Conservation (phyloP, 345 rosid genomes). For the Gossypium longicalyx region DNA sequence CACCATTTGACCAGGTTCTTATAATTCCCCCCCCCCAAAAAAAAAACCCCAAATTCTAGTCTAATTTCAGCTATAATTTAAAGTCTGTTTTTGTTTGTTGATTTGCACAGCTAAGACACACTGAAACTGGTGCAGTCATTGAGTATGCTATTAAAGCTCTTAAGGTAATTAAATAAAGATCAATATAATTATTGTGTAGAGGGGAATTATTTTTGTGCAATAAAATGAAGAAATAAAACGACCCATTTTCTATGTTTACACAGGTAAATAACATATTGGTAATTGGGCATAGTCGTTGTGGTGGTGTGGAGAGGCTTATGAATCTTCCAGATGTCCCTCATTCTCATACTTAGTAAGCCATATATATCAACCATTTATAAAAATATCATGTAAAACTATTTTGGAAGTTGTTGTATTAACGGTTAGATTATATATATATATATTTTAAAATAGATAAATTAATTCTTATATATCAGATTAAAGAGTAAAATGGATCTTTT, state of each 20-base stretch:
- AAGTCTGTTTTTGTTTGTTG: neutral
- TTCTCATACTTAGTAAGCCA: neutral
- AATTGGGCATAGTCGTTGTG: slow-evolving; percentile 87
- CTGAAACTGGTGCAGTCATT: slow-evolving; percentile 71
- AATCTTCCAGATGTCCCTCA: slow-evolving; percentile 50
- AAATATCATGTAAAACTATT: neutral
- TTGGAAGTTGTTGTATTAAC: neutral
- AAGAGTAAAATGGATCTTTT: neutral
- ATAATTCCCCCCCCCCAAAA: neutral
- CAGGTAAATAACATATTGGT: slow-evolving; percentile 78
- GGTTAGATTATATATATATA: too few relatives aligned
- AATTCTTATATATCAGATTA: fast-evolving
- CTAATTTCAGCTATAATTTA: neutral
- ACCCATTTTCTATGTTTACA: neutral
- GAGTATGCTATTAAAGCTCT: slow-evolving; percentile 86
- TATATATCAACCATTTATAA: too few relatives aligned
- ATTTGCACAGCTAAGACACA: slow-evolving; percentile 25
- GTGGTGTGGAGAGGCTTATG: slow-evolving; percentile 94
- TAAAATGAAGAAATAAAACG: neutral
- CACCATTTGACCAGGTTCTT: slow-evolving; percentile 61
- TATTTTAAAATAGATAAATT: fast-evolving
- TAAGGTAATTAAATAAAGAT: slow-evolving; percentile 12
- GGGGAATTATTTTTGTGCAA: too few relatives aligned
- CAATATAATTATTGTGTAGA: neutral
- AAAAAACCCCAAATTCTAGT: too few relatives aligned